A percentile compares a stretch with the other conserved stretches of the same genome.
These are phyloP conservation scores for Cucurbita ficifolia DNA, from an alignment of 306 rosid genomes.

Conservation along the genomic window DNA sequence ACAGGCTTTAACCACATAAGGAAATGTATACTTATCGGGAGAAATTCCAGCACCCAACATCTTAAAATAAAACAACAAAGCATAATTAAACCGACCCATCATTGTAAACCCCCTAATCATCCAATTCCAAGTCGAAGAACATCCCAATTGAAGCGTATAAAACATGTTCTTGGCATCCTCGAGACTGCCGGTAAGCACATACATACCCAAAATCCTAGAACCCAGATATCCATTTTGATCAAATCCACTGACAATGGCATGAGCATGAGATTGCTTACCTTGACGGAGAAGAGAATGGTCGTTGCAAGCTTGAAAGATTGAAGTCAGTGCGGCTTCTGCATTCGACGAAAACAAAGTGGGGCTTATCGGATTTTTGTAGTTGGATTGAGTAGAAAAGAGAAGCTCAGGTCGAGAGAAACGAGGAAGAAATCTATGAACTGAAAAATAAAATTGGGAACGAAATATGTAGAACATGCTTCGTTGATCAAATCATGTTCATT, in stretches of 20 bases:
- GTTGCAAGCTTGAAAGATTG: conserved; percentile 29
- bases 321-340: neutral
- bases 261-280: conserved; percentile 53
- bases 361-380: neutral
- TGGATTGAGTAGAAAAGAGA: conserved; percentile 1
- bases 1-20: conserved; percentile 65
- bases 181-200: conserved; percentile 43
- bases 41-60: conserved; percentile 48
- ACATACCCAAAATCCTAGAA: conserved; percentile 44
- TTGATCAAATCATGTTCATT: neutral
- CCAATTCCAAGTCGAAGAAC: conserved; percentile 66
- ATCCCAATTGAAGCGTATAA: conserved; percentile 31
- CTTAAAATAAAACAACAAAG: conserved; percentile 60
- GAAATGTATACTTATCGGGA: conserved; percentile 85
- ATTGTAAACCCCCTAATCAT: conserved; percentile 55
- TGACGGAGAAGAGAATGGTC: conserved; percentile 31
- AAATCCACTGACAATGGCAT: conserved; percentile 33
- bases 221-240: conserved; percentile 13
- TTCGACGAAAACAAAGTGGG: neutral
- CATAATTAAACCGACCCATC: conserved; percentile 40
- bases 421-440: neutral
- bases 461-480: neutral
- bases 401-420: neutral
- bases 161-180: conserved; percentile 45
- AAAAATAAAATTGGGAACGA: neutral